A percentile compares a stretch with the other conserved stretches of the same genome.
Conservation (phyloP, 2,329 filamentous ascomycete genomes). For the Colletotrichum sojae region DNA sequence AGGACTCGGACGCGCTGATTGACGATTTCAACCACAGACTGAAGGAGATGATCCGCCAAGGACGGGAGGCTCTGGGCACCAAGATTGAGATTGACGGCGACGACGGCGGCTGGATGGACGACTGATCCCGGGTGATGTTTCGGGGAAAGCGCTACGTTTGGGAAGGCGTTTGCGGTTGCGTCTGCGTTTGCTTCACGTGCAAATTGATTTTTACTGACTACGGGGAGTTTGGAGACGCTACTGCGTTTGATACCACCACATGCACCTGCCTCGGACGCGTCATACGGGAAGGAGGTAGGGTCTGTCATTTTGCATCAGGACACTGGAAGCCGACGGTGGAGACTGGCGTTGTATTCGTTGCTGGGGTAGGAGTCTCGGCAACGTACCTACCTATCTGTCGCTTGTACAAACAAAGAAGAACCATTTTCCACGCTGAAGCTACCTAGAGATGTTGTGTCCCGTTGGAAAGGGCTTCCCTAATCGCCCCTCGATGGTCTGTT, state of each 20-base stretch:
- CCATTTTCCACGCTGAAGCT: too few species aligned
- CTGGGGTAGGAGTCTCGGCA: too few species aligned
- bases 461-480: too few species aligned
- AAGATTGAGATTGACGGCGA: slow-evolving; percentile 74
- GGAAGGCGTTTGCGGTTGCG: slow-evolving; percentile 17
- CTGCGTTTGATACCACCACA: slow-evolving; percentile 35
- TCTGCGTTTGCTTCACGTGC: slow-evolving; percentile 15
- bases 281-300: slow-evolving; percentile 4
- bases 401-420: too few species aligned
- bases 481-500: too few species aligned
- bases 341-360: too few species aligned
- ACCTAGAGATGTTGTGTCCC: too few species aligned
- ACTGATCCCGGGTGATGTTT: slow-evolving; percentile 41
- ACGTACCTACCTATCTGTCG: too few species aligned
- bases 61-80: slow-evolving; percentile 86
- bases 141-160: slow-evolving; percentile 1
- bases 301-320: not conserved
- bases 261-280: slow-evolving; percentile 4
- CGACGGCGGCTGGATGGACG: slow-evolving; percentile 59
- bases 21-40: slow-evolving; percentile 84
- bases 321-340: too few species aligned
- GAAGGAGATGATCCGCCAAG: slow-evolving; percentile 89
- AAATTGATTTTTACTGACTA: not conserved
- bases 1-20: slow-evolving; percentile 84
- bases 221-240: slow-evolving; percentile 28